Conservation (phyloP, 805 yeast species). For the Candida ponderosae region DNA sequence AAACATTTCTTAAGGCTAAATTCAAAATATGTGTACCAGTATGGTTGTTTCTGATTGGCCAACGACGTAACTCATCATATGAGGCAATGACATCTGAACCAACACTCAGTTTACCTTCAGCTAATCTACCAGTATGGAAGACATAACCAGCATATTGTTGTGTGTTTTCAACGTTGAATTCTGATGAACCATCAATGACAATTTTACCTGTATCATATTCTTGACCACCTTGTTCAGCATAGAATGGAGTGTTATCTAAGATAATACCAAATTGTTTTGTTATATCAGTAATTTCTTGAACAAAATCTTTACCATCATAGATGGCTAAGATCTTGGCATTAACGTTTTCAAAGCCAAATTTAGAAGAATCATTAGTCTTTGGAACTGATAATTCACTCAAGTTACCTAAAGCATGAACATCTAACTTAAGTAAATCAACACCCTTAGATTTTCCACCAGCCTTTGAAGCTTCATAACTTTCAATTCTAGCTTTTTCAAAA, state of each 20-base stretch:
- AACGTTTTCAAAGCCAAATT: constrained; percentile 67
- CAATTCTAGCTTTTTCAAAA: constrained; percentile 84
- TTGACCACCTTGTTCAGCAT: constrained; percentile 99
- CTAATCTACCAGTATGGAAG: constrained; percentile 82
- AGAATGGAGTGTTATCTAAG: constrained; percentile 86
- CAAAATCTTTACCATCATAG: constrained; percentile 58
- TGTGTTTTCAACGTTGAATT: constrained; percentile 86
- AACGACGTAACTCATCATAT: constrained; percentile 88
- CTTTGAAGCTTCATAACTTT: constrained; percentile 91
- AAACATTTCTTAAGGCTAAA: constrained; percentile 75
- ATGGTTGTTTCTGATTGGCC: constrained; percentile 96
- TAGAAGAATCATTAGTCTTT: constrained; percentile 76
- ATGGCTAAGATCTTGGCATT: constrained; percentile 66
- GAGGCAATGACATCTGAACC: constrained; percentile 75
- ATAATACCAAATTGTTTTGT: constrained; percentile 68
- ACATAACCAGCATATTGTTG: constrained; percentile 93
- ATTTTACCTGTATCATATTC: constrained; percentile 92
- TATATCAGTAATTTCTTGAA: constrained; percentile 35
- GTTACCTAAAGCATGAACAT: constrained; percentile 81
- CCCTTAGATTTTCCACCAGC: constrained; percentile 64
- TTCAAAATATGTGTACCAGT: constrained; percentile 96
- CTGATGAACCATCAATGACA: constrained; percentile 79
- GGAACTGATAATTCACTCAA: constrained; percentile 57
- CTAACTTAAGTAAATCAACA: constrained; percentile 63
- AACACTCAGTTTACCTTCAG: constrained; percentile 66